A percentile compares a stretch with the other conserved stretches of the same genome.
phyloP scores from a whole-genome alignment of 192 early-diverging fungal species.

The Entomortierella chlamydospora region DNA sequence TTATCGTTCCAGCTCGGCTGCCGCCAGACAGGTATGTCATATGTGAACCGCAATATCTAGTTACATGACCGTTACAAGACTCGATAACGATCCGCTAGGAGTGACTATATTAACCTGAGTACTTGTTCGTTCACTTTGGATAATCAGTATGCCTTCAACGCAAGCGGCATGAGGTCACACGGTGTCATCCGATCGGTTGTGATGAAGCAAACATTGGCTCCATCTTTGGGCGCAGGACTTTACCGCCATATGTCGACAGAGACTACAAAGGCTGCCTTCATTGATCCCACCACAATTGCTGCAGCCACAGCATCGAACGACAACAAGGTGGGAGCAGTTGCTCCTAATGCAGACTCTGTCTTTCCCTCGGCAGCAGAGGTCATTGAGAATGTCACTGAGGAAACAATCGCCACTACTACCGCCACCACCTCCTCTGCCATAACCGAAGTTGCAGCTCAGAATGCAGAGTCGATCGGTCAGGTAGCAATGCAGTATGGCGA shows the following conservation, averaged over 20 bases:
- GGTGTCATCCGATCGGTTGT: slow-evolving; percentile 12
- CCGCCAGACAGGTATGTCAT: slow-evolving; percentile 43
- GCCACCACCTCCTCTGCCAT: slow-evolving; percentile 22
- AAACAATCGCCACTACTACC: slow-evolving; percentile 20
- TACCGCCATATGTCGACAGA: slow-evolving; percentile 49
- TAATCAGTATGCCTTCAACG: slow-evolving; percentile 28
- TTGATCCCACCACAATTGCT: slow-evolving; percentile 25
- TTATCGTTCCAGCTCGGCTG: slow-evolving; percentile 20
- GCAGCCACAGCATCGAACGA: background rate
- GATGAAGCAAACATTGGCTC: slow-evolving; percentile 25
- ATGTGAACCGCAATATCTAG: no score
- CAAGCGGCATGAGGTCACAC: slow-evolving; percentile 15
- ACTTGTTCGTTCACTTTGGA: background rate
- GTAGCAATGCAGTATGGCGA: slow-evolving; percentile 86
- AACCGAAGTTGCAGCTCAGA: slow-evolving; percentile 42
- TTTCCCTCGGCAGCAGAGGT: slow-evolving; percentile 46
- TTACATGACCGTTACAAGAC: no score
- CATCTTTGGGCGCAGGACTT: slow-evolving; percentile 35
- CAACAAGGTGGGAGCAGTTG: slow-evolving; percentile 5
- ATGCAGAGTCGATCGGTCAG: slow-evolving; percentile 56
- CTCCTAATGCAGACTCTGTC: slow-evolving; percentile 6
- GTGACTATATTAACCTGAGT: background rate
- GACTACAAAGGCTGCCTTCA: slow-evolving; percentile 33
- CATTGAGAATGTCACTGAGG: slow-evolving; percentile 40
- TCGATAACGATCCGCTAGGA: no score